These are phyloP conservation scores for Solanum piurae DNA, from an alignment of 257 asterid genomes.

Conservation along the genomic window DNA sequence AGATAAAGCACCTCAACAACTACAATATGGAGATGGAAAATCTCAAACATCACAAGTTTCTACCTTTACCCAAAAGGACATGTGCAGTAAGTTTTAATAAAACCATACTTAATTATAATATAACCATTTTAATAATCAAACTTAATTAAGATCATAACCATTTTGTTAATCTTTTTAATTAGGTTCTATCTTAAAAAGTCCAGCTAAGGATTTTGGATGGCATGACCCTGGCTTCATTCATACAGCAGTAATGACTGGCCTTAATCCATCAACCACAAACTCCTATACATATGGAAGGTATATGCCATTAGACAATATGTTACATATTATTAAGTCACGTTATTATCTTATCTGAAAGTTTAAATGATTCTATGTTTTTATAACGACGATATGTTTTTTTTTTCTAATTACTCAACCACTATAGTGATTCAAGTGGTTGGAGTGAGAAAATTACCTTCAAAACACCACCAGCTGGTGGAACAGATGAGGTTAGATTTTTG, in stretches of 20 bases:
- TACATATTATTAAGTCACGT: neutral
- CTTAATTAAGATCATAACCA: neutral
- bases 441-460: conserved; percentile 39
- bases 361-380: neutral
- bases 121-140: neutral
- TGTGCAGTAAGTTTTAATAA: conserved; percentile 50
- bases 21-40: conserved; percentile 40
- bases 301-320: neutral
- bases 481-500: conserved; percentile 44
- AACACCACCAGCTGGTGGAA: conserved; percentile 71
- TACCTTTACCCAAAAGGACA: conserved; percentile 53
- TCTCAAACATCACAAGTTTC: conserved; percentile 33
- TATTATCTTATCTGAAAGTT: neutral
- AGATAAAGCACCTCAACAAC: conserved; percentile 44
- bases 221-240: conserved; percentile 91
- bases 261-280: conserved; percentile 35
- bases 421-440: conserved; percentile 70
- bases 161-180: neutral
- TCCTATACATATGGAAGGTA: neutral
- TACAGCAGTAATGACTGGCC: conserved; percentile 56
- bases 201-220: conserved; percentile 87
- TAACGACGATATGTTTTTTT: neutral
- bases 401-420: neutral
- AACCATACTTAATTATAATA: neutral
- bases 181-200: conserved; percentile 33